Conservation (phyloP, 176 grass and related monocot species). For the Microstegium vimineum region DNA sequence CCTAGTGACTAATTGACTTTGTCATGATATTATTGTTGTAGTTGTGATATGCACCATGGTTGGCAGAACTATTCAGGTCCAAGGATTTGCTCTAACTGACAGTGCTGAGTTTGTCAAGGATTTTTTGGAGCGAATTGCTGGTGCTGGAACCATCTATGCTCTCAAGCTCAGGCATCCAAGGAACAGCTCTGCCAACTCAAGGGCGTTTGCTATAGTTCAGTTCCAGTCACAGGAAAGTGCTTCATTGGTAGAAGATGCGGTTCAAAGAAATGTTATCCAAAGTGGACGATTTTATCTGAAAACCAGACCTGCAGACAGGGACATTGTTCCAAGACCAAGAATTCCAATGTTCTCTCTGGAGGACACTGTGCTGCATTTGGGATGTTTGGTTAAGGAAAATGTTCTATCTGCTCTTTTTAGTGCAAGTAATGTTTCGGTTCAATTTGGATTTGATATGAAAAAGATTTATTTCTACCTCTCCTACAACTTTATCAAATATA, state of each 20-base stretch:
- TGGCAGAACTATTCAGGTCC: constrained; percentile 49
- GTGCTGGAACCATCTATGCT: constrained; percentile 48
- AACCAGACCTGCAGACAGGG: constrained; percentile 30
- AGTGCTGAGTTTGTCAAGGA: constrained; percentile 44
- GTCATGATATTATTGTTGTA: not conserved
- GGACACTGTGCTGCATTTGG: constrained; percentile 43
- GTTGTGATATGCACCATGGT: constrained; percentile 56
- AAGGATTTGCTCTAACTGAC: constrained; percentile 44
- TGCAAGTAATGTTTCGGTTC: constrained; percentile 31
- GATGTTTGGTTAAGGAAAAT: constrained; percentile 57
- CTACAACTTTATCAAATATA: constrained; percentile 26
- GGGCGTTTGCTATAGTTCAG: constrained; percentile 64
- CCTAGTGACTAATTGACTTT: not conserved
- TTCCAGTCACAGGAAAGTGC: constrained; percentile 44
- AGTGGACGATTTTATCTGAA: constrained; percentile 37
- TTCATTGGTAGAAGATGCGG: constrained; percentile 22
- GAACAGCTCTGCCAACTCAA: constrained; percentile 44
- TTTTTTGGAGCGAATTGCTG: constrained; percentile 48
- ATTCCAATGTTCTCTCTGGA: constrained; percentile 47
- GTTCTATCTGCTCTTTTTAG: constrained; percentile 51
- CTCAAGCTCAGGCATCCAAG: constrained; percentile 70
- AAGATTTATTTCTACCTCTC: constrained; percentile 54
- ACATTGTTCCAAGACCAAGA: constrained; percentile 74
- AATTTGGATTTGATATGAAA: constrained; percentile 77
- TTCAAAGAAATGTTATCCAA: not conserved